Evolutionary conservation across 2,329 filamentous ascomycete species (phyloP), one percentile per base, ranked within the genome.

Genomic region (Sphaceloma murrayae): DNA sequence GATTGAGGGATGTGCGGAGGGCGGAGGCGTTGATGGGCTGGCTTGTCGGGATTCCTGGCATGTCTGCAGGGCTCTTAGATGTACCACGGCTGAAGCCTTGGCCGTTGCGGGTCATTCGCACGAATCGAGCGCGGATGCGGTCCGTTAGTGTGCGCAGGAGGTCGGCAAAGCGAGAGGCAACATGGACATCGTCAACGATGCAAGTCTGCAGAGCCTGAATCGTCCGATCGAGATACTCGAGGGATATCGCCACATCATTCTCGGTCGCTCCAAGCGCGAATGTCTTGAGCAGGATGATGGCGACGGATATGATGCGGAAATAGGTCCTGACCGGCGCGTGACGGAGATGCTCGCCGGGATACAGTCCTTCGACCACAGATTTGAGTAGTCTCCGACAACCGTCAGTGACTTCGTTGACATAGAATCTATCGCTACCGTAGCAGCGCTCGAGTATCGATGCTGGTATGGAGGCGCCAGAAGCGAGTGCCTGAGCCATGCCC

Each of bases 301-400:
- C 82, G 3, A 85, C 84, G 47, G 80, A 85, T 51, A 89, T 85
- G 58, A 91, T 89, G 46, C 85, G 78, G 65, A 91, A 88, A 60
- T 89, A 89, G 0, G 85, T 89, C 34, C 85, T 73, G 3, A 91
- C 85, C 0, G 85, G 85, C 0, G 83, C 83, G 56, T 89, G 85
- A 57, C 85, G 85, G 33, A 91, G 76, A 54, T 84, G 87, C 29
- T 80, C 81, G 5, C 75, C 75, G 0, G 83, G 82, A 3, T 84
- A 69, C 13, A 91, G 70, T 2, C 82, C 82, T 16, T 89, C 77
- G 5, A 88, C 82, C 0, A 91, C 84, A 0, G 81, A 81, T 39
- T 75, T 73, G 8, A 91, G 68, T n/a, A 91, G 73, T 52, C 82
- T 85, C 24, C 85, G 76, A 46, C 80, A 82, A 5, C 82, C 83